phyloP scores from a whole-genome alignment of 169 alveolate genomes.

The Plasmodium vinckei region DNA sequence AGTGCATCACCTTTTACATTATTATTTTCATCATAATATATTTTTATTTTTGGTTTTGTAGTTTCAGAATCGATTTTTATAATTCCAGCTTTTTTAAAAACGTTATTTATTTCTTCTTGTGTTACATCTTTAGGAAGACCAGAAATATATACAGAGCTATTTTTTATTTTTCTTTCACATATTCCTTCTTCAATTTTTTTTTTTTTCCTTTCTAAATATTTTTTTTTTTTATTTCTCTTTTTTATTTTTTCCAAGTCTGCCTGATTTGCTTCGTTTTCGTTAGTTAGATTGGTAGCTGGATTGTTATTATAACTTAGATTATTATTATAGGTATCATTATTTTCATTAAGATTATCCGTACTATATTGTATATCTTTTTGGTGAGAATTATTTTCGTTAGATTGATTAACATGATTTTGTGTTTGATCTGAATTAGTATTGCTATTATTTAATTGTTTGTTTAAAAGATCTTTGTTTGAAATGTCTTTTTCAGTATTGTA shows the following conservation, averaged over 20 bases:
- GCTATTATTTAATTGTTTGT: too few species aligned
- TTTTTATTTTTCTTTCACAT: constrained; percentile 76
- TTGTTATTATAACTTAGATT: not conserved
- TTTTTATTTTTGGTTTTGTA: constrained; percentile 87
- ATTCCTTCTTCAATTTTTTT: constrained; percentile 73
- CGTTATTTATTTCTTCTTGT: constrained; percentile 80
- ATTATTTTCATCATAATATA: constrained; percentile 85
- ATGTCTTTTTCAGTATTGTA: not conserved
- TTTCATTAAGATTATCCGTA: not conserved
- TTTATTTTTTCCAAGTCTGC: constrained; percentile 37
- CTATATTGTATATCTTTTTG: not conserved
- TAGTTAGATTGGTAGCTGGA: not conserved
- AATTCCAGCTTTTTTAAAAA: constrained; percentile 89
- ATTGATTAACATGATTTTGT: not conserved
- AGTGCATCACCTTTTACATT: constrained; percentile 88
- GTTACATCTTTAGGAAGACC: constrained; percentile 87
- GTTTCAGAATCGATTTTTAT: constrained; percentile 89
- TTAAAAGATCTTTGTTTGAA: not conserved
- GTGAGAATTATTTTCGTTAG: not conserved
- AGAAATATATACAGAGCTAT: constrained; percentile 83
- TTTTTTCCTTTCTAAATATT: constrained; percentile 69
- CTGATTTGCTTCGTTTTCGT: not conserved
- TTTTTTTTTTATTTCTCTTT: constrained; percentile 73
- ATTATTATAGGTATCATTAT: not conserved
- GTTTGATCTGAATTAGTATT: not conserved